Evolutionary conservation across 768 basidiomycete genomes (phyloP).

Genomic region (Wakefieldia striispora): DNA sequence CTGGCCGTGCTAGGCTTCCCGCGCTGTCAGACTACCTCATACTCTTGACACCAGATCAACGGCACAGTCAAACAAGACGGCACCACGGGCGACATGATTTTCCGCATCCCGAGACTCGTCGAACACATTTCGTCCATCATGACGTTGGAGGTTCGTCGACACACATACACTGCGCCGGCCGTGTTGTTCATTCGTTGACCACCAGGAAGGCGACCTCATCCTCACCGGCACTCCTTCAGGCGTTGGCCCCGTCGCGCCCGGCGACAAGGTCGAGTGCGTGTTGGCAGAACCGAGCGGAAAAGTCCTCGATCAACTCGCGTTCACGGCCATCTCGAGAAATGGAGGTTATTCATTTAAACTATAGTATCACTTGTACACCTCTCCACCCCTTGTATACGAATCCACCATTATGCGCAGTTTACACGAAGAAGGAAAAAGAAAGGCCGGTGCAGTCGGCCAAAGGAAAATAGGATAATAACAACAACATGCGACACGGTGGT

Average conservation of each 20-base stretch:
- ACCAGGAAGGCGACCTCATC: constrained; percentile 86
- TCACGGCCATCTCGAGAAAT: constrained; percentile 61
- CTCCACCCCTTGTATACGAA: background rate
- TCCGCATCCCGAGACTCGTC: constrained; percentile 83
- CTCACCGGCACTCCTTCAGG: constrained; percentile 92
- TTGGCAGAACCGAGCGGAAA: constrained; percentile 55
- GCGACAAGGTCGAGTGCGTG: constrained; percentile 76
- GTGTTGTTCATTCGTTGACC: background rate
- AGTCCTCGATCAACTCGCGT: constrained; percentile 59
- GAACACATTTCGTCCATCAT: constrained; percentile 94
- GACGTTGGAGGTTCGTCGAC: constrained; percentile 81
- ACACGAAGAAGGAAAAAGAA: too few relatives aligned
- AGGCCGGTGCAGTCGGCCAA: too few relatives aligned
- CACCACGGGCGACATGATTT: constrained; percentile 87
- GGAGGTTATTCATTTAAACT: constrained; percentile 63
- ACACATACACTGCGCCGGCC: background rate
- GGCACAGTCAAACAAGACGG: constrained; percentile 82
- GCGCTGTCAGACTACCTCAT: too few relatives aligned
- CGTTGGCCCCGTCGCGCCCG: constrained; percentile 73
- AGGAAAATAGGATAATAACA: too few relatives aligned
- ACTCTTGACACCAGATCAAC: constrained; percentile 61
- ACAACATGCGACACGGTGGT: background rate
- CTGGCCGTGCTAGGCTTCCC: too few relatives aligned
- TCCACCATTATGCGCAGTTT: too few relatives aligned
- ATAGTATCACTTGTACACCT: constrained; percentile 13